These are phyloP conservation scores for Oryza punctata DNA, from an alignment of 176 grass and related monocot species.

Conservation along the genomic window DNA sequence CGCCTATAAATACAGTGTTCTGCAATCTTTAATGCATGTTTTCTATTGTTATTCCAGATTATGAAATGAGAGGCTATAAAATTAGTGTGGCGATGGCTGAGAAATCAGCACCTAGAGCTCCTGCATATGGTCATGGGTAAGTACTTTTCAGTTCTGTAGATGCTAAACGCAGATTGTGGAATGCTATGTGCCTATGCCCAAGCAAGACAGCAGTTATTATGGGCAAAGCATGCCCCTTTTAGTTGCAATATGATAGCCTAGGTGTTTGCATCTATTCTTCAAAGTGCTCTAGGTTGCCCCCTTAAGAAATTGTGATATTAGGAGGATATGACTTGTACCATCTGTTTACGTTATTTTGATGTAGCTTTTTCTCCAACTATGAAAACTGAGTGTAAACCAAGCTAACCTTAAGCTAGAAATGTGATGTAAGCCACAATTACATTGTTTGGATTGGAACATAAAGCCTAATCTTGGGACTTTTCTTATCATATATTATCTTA, in stretches of 20 bases:
- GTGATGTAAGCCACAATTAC: neutral
- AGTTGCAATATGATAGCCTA: neutral
- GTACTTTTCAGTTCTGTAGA: constrained; percentile 25
- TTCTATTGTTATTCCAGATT: constrained; percentile 58
- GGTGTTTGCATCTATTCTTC: neutral
- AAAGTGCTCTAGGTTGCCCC: neutral
- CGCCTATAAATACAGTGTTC: neutral
- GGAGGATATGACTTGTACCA: neutral
- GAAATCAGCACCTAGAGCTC: constrained; percentile 91
- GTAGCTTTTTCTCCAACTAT: constrained; percentile 1
- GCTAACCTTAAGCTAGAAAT: neutral
- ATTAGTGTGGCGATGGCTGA: constrained; percentile 95
- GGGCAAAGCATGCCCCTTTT: neutral
- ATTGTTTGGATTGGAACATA: neutral
- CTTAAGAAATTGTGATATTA: neutral
- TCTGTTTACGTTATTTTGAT: neutral
- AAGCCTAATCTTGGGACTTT: neutral
- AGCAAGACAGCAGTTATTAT: neutral
- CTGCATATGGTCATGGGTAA: constrained; percentile 87
- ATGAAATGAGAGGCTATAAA: constrained; percentile 93
- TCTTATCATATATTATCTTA: neutral
- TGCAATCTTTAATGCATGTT: constrained; percentile 31
- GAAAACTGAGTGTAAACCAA: neutral
- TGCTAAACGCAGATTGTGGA: constrained; percentile 2
- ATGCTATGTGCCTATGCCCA: neutral